Percentiles rank a stretch among this genome's conserved stretches.
phyloP scores from a whole-genome alignment of 2,329 filamentous ascomycete genomes.

The Xylariales sp. region DNA sequence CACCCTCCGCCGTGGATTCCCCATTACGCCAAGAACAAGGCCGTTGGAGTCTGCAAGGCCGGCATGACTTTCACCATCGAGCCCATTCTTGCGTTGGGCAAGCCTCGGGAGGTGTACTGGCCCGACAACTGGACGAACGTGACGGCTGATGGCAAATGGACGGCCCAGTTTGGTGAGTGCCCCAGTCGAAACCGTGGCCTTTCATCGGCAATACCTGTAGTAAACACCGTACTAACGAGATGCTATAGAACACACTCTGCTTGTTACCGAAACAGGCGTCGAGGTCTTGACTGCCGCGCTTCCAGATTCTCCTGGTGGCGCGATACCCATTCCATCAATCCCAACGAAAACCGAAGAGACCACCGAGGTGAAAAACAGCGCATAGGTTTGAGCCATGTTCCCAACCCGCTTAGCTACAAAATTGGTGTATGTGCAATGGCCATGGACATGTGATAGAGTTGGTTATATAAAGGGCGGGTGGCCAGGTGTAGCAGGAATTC shows the following conservation, averaged over 20 bases:
- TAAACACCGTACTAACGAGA: no score
- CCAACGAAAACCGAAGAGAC: no score
- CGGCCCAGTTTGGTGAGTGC: constrained; percentile 80
- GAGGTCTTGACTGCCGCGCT: constrained; percentile 72
- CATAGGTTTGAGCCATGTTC: no score
- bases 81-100: constrained; percentile 90
- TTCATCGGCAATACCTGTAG: no score
- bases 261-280: constrained; percentile 79
- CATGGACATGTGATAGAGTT: no score
- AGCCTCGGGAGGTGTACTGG: constrained; percentile 88
- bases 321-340: constrained; percentile 59
- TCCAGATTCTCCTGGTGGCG: constrained; percentile 68
- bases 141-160: constrained; percentile 79
- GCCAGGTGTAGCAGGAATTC: no score
- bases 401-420: no score
- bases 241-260: constrained; percentile 67
- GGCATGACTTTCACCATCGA: constrained; percentile 98
- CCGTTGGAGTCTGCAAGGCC: constrained; percentile 82
- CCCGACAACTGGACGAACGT: constrained; percentile 97
- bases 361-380: no score
- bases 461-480: no score
- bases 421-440: no score
- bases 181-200: no score
- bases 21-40: constrained; percentile 96
- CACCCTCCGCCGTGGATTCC: constrained; percentile 89